Conservation (phyloP, 2,329 filamentous ascomycete species). For the Arachnopeziza araneosa region DNA sequence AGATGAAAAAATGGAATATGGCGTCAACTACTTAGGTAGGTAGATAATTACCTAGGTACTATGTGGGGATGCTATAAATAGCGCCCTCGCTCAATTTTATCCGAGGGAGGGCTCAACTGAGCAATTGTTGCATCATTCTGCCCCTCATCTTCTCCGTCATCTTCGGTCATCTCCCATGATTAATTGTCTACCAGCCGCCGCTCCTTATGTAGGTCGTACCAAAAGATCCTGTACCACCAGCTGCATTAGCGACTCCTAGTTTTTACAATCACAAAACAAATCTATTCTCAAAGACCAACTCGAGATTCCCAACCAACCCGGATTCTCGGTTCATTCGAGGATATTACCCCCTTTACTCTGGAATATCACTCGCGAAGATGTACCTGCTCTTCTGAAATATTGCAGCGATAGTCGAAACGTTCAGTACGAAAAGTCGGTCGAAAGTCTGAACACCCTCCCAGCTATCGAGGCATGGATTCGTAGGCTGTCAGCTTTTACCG, state of each 20-base stretch:
- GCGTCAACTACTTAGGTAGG: too few relatives aligned
- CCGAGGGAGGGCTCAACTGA: too few relatives aligned
- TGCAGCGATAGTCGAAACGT: slow-evolving; percentile 1
- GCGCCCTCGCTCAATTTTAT: too few relatives aligned
- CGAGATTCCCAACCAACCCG: too few relatives aligned
- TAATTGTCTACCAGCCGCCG: too few relatives aligned
- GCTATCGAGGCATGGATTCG: background rate
- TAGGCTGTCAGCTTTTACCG: slow-evolving; percentile 8
- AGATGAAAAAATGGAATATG: too few relatives aligned
- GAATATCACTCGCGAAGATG: background rate
- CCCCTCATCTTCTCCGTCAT: background rate
- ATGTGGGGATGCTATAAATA: too few relatives aligned
- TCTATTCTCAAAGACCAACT: background rate
- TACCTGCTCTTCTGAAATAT: background rate
- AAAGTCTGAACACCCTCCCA: background rate
- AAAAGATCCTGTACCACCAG: background rate
- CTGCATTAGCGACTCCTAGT: background rate
- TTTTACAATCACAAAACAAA: slow-evolving; percentile 3
- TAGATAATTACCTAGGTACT: too few relatives aligned
- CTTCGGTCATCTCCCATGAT: background rate
- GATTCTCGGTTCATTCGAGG: slow-evolving; percentile 1
- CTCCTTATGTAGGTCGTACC: background rate
- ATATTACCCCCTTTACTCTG: background rate
- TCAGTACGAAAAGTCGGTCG: slow-evolving; percentile 1
- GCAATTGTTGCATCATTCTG: too few relatives aligned